Conservation (phyloP, 2,329 filamentous ascomycete species). For the Mycosphaerelloides madeirae region DNA sequence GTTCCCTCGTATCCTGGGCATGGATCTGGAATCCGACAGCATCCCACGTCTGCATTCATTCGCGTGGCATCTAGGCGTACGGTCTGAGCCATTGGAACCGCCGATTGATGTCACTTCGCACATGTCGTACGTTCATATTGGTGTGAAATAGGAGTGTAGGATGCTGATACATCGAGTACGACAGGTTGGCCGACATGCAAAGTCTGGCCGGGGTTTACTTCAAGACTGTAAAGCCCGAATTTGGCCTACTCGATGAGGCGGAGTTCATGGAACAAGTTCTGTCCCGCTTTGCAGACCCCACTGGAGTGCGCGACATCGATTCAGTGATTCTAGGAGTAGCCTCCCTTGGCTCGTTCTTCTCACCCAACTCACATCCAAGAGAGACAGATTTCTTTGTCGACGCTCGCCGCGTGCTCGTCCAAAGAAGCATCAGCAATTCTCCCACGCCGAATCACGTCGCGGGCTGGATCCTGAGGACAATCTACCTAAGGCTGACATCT, state of each 20-base stretch:
- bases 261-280: slow-evolving; percentile 29
- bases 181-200: slow-evolving; percentile 24
- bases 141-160: no score
- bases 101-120: slow-evolving; percentile 24
- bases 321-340: slow-evolving; percentile 52
- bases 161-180: no score
- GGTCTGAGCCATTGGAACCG: slow-evolving; percentile 25
- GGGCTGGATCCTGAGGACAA: slow-evolving; percentile 51
- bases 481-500: slow-evolving; percentile 52
- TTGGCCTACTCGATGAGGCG: slow-evolving; percentile 45
- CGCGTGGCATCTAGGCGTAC: slow-evolving; percentile 47
- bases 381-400: slow-evolving; percentile 47
- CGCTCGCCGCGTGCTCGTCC: slow-evolving; percentile 41
- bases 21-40: slow-evolving; percentile 51
- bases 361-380: slow-evolving; percentile 36
- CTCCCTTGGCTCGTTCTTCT: slow-evolving; percentile 52
- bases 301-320: slow-evolving; percentile 38
- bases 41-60: slow-evolving; percentile 53
- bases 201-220: slow-evolving; percentile 44
- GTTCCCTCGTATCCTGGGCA: slow-evolving; percentile 51
- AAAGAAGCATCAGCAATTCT: slow-evolving; percentile 24
- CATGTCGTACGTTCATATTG: slow-evolving; percentile 21
- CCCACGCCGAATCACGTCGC: slow-evolving; percentile 38
- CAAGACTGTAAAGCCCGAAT: slow-evolving; percentile 49
- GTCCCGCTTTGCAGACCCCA: slow-evolving; percentile 24